Evolutionary conservation across 768 basidiomycete genomes (phyloP).

Genomic region (Suillus brevipes): DNA sequence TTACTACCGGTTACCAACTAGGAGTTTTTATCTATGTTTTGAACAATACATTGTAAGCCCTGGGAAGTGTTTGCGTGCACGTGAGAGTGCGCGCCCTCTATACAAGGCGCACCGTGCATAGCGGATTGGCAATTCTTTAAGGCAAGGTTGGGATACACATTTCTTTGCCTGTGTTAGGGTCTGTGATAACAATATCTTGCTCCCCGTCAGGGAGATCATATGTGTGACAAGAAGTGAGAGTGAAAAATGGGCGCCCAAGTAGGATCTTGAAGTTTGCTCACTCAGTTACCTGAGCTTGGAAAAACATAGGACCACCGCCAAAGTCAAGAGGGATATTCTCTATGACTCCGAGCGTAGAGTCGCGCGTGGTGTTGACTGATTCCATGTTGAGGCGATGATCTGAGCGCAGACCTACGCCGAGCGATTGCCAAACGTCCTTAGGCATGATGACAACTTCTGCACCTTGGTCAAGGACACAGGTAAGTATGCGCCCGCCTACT

Average conservation of each 20-base stretch:
- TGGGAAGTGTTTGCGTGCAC: too few species aligned
- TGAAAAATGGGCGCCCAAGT: background rate
- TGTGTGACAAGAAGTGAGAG: rapidly evolving
- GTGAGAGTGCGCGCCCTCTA: too few species aligned
- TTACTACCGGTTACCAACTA: too few species aligned
- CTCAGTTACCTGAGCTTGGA: background rate
- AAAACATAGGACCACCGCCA: background rate
- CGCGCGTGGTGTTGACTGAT: rapidly evolving
- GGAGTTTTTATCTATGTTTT: too few species aligned
- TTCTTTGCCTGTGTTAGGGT: background rate
- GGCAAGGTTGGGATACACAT: background rate
- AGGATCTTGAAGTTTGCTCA: background rate
- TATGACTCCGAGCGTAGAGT: rapidly evolving
- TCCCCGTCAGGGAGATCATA: background rate
- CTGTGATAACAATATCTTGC: background rate
- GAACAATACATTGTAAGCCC: too few species aligned
- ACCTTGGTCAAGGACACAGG: too few species aligned
- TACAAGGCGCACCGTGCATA: too few species aligned
- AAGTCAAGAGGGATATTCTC: background rate
- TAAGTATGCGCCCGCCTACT: too few species aligned
- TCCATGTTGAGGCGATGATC: background rate
- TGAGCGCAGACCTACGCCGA: background rate
- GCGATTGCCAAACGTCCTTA: rapidly evolving
- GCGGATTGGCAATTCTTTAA: too few species aligned
- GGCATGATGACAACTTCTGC: background rate